Percentiles rank a stretch among this genome's conserved stretches.
Conservation (phyloP, 2,329 filamentous ascomycete genomes). For the Myriangium duriaei region DNA sequence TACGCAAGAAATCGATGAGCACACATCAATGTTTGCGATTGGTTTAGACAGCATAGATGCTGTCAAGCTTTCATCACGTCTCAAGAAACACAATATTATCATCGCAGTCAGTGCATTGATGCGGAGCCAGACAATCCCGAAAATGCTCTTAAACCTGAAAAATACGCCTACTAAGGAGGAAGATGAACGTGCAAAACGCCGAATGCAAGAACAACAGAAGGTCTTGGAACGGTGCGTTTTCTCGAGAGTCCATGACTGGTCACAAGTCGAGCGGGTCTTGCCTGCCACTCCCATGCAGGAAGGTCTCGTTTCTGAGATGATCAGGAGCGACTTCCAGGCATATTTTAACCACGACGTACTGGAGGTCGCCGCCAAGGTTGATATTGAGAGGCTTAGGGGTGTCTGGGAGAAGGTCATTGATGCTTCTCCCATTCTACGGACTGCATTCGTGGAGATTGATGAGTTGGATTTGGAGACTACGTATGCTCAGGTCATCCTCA, state of each 20-base stretch:
- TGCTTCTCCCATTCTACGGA: slow-evolving; percentile 59
- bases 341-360: slow-evolving; percentile 84
- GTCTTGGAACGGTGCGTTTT: slow-evolving; percentile 4
- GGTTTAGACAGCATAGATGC: slow-evolving; percentile 87
- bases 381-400: slow-evolving; percentile 42
- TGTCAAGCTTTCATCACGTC: slow-evolving; percentile 65
- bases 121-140: slow-evolving; percentile 53
- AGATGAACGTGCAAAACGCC: slow-evolving; percentile 1
- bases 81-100: slow-evolving; percentile 48
- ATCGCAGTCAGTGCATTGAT: slow-evolving; percentile 68
- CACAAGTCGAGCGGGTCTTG: slow-evolving; percentile 44
- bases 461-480: slow-evolving; percentile 43
- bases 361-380: slow-evolving; percentile 41
- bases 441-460: slow-evolving; percentile 55
- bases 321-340: slow-evolving; percentile 55
- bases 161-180: slow-evolving; percentile 10
- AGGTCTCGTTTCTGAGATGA: slow-evolving; percentile 72
- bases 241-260: slow-evolving; percentile 7
- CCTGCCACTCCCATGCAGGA: slow-evolving; percentile 79
- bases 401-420: slow-evolving; percentile 52
- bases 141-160: slow-evolving; percentile 34
- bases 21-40: slow-evolving; percentile 62
- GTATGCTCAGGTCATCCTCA: slow-evolving; percentile 45
- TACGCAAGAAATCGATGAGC: slow-evolving; percentile 39
- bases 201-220: not conserved